Evolutionary conservation across 257 asterid species (phyloP), one percentile per base, ranked within the genome.

Genomic region (Lycium ferocissimum): DNA sequence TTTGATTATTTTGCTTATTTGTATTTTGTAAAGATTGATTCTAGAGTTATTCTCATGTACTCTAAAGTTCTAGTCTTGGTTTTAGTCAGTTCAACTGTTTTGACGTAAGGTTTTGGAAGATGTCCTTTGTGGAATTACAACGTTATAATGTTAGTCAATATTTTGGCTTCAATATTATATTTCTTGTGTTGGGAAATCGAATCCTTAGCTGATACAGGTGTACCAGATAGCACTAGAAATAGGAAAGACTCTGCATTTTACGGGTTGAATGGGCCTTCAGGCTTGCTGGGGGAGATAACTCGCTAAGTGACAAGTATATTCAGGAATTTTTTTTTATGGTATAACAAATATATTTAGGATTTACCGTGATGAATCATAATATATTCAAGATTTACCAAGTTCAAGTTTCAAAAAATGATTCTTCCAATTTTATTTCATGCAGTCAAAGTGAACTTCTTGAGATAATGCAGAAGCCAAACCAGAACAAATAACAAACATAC

Each of bases 401-500:
- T 15, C 71, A 63, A 67, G 13, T 6, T 37, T 67, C 76, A 67
- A 67, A 37, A 33, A 67, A 1, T 14, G 18, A 14, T 67, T 38
- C 53, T 37, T 69, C 7, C 78, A 69, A 69, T 15, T 38, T 18
- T 17, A 38, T 17, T 43, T 17, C 79, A 71, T 71, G 54, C 17
- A 40, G 54, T 71, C 9, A 71, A 38, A 43, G 40, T 40, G 35
- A 71, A 71, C 54, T 71, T 70, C 79, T 70, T 15, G 33, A 71
- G 56, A 70, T 71, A 9, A 18, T 43, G 79, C 33, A 71, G 70
- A 66, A 73, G 49, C 37, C 45, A 54, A 79, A 38, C 47, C 65
- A 82, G 81, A 6, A 47, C 2, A 72, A 79, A 40, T n/a, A 57
- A 83, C 69, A 71, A 81, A 90, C 93, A 86, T 88, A 96, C 98